Evolutionary conservation across 345 rosid species (phyloP).

Genomic region (Conringia planisiliqua): DNA sequence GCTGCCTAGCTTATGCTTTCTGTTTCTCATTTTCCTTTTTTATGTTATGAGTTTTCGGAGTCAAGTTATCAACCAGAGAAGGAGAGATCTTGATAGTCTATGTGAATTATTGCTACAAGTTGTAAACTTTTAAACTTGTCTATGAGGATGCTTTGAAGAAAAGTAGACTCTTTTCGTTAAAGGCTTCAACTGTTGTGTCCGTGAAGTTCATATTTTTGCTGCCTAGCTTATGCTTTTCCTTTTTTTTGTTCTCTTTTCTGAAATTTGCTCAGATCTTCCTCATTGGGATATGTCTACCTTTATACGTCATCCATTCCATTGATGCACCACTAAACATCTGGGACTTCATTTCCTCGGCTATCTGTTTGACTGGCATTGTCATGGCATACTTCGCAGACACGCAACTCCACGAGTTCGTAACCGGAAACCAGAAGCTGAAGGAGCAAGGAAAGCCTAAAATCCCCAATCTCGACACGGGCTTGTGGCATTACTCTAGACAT

Average conservation of each 20-base stretch:
- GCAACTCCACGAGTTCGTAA: conserved; percentile 72
- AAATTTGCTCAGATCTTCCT: conserved; percentile 61
- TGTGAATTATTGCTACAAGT: neutral
- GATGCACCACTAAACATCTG: conserved; percentile 59
- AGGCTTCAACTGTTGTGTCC: neutral
- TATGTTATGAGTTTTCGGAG: neutral
- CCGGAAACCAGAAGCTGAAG: conserved; percentile 58
- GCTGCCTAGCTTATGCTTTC: too few species aligned
- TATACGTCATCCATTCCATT: conserved; percentile 56
- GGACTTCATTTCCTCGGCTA: conserved; percentile 60
- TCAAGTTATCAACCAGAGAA: neutral
- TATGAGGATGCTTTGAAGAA: neutral
- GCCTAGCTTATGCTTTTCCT: neutral
- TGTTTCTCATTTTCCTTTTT: neutral
- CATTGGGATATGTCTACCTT: conserved; percentile 73
- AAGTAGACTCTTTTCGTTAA: neutral
- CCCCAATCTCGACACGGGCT: conserved; percentile 67
- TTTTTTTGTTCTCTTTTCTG: neutral
- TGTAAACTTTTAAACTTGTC: neutral
- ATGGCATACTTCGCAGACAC: conserved; percentile 81
- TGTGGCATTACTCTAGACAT: conserved; percentile 84
- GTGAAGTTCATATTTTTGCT: neutral
- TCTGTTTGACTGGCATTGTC: conserved; percentile 61
- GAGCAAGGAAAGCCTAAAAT: conserved; percentile 70
- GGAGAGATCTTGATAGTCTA: neutral